Conservation (phyloP, 164 flowering plant species). For the Dillenia suffruticosa region DNA sequence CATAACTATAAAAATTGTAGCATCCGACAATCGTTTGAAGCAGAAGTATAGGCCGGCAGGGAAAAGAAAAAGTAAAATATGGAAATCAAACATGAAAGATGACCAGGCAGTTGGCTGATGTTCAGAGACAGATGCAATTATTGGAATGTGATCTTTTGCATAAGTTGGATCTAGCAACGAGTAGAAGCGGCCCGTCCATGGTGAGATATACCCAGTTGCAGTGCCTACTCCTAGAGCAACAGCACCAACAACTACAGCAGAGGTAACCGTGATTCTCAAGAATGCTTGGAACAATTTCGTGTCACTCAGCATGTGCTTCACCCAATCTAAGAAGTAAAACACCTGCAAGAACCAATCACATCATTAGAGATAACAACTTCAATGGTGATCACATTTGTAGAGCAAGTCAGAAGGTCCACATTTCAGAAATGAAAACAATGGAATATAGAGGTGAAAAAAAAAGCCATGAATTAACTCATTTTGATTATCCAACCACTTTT, state of each 20-base stretch:
- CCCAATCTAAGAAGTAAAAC: conserved; percentile 90
- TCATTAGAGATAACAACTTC: no score
- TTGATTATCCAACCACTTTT: no score
- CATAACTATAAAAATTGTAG: conserved; percentile 94
- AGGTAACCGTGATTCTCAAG: conserved; percentile 78
- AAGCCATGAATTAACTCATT: no score
- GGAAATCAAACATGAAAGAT: conserved; percentile 99
- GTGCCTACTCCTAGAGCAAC: conserved; percentile 87
- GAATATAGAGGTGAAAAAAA: no score
- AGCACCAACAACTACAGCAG: conserved; percentile 65
- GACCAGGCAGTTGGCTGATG: conserved; percentile 99
- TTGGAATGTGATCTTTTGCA: conserved; percentile 98
- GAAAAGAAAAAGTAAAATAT: conserved; percentile 87
- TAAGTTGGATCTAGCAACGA: conserved; percentile 97
- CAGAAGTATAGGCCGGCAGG: conserved; percentile 98
- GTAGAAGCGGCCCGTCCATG: conserved; percentile 99
- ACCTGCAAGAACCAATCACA: conserved; percentile 51
- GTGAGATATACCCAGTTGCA: conserved; percentile 96
- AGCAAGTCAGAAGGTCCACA: no score
- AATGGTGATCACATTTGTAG: no score
- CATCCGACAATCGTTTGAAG: conserved; percentile 95
- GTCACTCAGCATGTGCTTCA: conserved; percentile 74
- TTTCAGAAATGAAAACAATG: no score
- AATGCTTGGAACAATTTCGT: conserved; percentile 76
- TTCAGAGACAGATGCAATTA: conserved; percentile 98